Evolutionary conservation across 139 green algal species (phyloP), one percentile per base, ranked within the genome.

Genomic region (Closterium sp.): DNA sequence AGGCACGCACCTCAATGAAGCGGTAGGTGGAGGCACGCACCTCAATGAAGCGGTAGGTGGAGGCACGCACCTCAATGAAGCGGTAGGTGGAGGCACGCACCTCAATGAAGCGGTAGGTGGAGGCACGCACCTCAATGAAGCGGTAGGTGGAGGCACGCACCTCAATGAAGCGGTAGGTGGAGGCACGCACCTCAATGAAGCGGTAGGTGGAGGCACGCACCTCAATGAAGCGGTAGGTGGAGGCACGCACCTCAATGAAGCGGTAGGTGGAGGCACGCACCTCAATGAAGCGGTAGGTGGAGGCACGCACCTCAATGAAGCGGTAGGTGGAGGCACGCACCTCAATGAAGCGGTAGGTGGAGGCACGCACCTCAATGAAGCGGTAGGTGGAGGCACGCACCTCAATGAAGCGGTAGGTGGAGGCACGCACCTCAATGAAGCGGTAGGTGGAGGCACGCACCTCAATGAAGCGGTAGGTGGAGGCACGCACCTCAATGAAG

Each of bases 1-100:
- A 50, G 38, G 38, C 38, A 11, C 38, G 38, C 6, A 86, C 79
- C 79, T 86, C 79, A 86, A 86, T n/a, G 27, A 86, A 86, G 24
- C 79, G 79, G 79, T 86, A 86, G 79, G 79, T 86, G 79, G 79
- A 86, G 79, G 79, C 24, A n/a, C n/a, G n/a, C n/a, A n/a, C n/a
- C n/a, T n/a, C n/a, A n/a, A n/a, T n/a, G n/a, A n/a, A n/a, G n/a
- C n/a, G n/a, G n/a, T n/a, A n/a, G n/a, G n/a, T n/a, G n/a, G n/a
- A 50, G 38, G 38, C 38, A 11, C 38, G 38, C 6, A 86, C 79
- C 79, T 86, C 79, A 86, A 86, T n/a, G 27, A 86, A 86, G 24
- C 79, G 79, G 79, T 86, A 86, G 79, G 79, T 86, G 79, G 79
- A 86, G 79, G 79, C 24, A n/a, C n/a, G n/a, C n/a, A n/a, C n/a